Evolutionary conservation across 306 rosid species (phyloP).

Genomic region (cucumber (Cucumis sativus)): DNA sequence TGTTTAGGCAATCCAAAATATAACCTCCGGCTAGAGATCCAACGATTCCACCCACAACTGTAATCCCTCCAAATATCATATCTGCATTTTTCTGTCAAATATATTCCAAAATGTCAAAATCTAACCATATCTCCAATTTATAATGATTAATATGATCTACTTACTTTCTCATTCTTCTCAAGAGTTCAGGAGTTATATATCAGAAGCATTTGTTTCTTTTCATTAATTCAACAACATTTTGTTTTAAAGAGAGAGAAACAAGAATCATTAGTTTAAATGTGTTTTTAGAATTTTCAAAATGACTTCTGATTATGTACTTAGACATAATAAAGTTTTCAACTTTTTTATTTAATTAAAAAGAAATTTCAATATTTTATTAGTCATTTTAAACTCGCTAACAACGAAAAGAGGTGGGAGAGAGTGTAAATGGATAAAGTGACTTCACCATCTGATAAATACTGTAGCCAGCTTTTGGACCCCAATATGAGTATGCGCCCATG

Average conservation of each 20-base stretch:
- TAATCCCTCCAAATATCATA: slow-evolving; percentile 74
- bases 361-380: neutral
- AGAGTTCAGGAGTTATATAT: neutral
- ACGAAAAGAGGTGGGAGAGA: neutral
- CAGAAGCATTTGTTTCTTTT: neutral
- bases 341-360: neutral
- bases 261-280: neutral
- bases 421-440: neutral
- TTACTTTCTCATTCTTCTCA: neutral
- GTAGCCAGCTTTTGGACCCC: slow-evolving; percentile 90
- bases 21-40: slow-evolving; percentile 77
- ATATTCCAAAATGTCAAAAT: slow-evolving; percentile 10
- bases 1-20: slow-evolving; percentile 41
- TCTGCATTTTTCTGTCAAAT: slow-evolving; percentile 55
- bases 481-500: slow-evolving; percentile 76
- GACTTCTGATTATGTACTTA: neutral
- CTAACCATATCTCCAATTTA: neutral
- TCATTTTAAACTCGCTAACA: neutral
- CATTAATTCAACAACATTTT: neutral
- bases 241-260: neutral
- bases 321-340: neutral
- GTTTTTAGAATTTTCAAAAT: neutral
- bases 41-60: slow-evolving; percentile 56
- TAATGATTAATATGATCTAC: neutral
- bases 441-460: slow-evolving; percentile 69